These are phyloP conservation scores for Coemansia sp. DNA, from an alignment of 192 early-diverging fungal species.

Conservation along the genomic window DNA sequence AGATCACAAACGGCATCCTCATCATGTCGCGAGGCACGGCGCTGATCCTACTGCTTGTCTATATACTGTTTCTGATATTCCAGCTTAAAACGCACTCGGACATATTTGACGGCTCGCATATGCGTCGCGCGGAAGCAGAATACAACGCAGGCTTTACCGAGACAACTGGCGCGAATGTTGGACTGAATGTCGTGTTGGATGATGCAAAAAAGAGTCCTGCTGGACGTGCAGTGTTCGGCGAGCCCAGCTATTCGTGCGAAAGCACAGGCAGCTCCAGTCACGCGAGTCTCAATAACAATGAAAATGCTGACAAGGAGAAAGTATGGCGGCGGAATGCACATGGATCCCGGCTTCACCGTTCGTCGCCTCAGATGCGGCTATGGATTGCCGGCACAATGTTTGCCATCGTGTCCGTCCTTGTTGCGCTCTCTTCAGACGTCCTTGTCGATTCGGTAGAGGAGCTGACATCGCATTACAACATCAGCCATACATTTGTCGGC, in stretches of 20 bases:
- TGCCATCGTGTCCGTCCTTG: conserved; percentile 61
- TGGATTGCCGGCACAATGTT: conserved; percentile 63
- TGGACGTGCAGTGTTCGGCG: conserved; percentile 7
- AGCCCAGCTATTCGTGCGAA: not conserved
- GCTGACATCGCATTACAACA: conserved; percentile 61
- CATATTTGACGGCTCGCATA: conserved; percentile 46
- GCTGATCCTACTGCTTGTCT: conserved; percentile 69
- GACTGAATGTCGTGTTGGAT: conserved; percentile 6
- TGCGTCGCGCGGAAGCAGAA: conserved; percentile 26
- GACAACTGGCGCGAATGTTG: not conserved
- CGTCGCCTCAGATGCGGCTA: conserved; percentile 58
- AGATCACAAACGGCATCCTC: conserved; percentile 57
- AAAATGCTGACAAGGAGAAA: conserved; percentile 7
- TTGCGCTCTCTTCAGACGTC: conserved; percentile 77
- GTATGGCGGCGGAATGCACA: conserved; percentile 8
- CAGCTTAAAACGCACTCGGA: conserved; percentile 81
- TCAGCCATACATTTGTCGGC: conserved; percentile 86
- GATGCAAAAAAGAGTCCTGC: not conserved
- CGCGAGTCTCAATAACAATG: not conserved
- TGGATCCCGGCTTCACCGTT: conserved; percentile 19
- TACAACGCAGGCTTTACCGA: conserved; percentile 54
- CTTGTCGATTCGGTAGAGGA: conserved; percentile 67
- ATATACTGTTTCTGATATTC: conserved; percentile 74
- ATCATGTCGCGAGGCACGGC: conserved; percentile 66
- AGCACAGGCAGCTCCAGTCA: not conserved